A percentile compares a stretch with the other conserved stretches of the same genome.
Evolutionary conservation across 2,329 filamentous ascomycete species (phyloP).

Genomic region (Claviceps fusiformis): DNA sequence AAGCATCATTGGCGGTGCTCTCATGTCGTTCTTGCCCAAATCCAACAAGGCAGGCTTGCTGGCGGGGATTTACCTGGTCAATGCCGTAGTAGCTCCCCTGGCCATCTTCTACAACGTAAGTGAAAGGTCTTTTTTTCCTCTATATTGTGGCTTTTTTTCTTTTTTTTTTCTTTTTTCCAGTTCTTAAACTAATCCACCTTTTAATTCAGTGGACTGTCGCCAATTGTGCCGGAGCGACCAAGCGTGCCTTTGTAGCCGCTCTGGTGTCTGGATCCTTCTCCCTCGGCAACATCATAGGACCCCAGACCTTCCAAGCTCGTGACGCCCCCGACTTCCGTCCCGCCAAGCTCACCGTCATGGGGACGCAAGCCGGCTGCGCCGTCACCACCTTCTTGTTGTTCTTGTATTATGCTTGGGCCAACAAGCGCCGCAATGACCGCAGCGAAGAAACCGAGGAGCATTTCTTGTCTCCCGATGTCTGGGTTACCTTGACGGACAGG

Average conservation of each 20-base stretch:
- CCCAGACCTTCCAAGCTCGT: conserved; percentile 38
- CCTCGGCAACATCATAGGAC: conserved; percentile 42
- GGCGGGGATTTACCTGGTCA: conserved; percentile 37
- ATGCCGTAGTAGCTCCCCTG: conserved; percentile 32
- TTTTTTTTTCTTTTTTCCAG: neutral
- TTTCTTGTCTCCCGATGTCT: conserved; percentile 28
- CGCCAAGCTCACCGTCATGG: conserved; percentile 41
- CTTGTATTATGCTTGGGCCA: conserved; percentile 36
- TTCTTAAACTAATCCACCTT: neutral
- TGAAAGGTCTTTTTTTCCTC: neutral
- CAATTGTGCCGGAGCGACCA: conserved; percentile 38
- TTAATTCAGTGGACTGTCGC: conserved; percentile 29
- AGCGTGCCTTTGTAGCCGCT: conserved; percentile 35
- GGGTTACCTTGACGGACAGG: conserved; percentile 38
- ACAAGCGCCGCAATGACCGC: conserved; percentile 22
- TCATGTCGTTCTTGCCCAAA: conserved; percentile 38
- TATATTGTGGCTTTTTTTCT: neutral
- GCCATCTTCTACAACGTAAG: conserved; percentile 31
- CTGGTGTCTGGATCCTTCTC: conserved; percentile 37
- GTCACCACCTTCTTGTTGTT: conserved; percentile 29
- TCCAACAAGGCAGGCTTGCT: conserved; percentile 32
- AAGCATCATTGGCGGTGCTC: conserved; percentile 32
- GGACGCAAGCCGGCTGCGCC: conserved; percentile 31
- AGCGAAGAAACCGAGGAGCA: conserved; percentile 24
- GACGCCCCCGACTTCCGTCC: conserved; percentile 39